phyloP scores from a whole-genome alignment of 2,329 filamentous ascomycete genomes.

The Dactylellina parvicollis region DNA sequence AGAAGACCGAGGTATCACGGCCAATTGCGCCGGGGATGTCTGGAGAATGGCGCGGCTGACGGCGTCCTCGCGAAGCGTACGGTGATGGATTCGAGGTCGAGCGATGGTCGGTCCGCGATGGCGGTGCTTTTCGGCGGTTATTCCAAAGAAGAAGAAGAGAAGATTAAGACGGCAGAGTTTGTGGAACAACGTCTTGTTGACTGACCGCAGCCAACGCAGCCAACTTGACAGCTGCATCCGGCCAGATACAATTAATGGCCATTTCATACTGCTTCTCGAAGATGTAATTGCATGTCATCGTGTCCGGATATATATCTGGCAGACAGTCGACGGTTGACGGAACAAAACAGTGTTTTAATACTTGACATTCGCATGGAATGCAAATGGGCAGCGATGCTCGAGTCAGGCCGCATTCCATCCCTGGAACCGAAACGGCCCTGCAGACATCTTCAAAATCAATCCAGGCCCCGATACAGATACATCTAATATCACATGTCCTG shows the following conservation, averaged over 20 bases:
- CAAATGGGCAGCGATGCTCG: too few relatives aligned
- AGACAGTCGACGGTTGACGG: neutral
- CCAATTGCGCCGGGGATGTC: slow-evolving; percentile 1
- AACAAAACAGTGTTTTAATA: too few relatives aligned
- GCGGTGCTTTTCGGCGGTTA: slow-evolving; percentile 40
- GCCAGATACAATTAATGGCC: too few relatives aligned
- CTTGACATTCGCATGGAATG: too few relatives aligned
- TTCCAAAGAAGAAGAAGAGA: slow-evolving; percentile 1
- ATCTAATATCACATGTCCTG: neutral
- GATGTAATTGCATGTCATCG: too few relatives aligned
- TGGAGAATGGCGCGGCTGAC: neutral
- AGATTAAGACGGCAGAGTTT: slow-evolving; percentile 6
- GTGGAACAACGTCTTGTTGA: neutral
- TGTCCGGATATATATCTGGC: too few relatives aligned
- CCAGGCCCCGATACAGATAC: too few relatives aligned
- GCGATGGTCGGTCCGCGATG: slow-evolving; percentile 22
- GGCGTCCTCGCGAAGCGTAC: neutral
- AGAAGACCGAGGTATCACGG: slow-evolving; percentile 16
- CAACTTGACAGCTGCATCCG: neutral
- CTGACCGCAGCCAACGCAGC: neutral
- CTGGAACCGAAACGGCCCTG: neutral
- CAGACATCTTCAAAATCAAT: too few relatives aligned
- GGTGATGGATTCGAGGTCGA: neutral
- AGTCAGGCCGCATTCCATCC: neutral
- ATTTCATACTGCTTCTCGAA: too few relatives aligned